A percentile compares a stretch with the other conserved stretches of the same genome.
These are phyloP conservation scores for Didymella pomorum DNA, from an alignment of 2,329 filamentous ascomycete species.

Conservation along the genomic window DNA sequence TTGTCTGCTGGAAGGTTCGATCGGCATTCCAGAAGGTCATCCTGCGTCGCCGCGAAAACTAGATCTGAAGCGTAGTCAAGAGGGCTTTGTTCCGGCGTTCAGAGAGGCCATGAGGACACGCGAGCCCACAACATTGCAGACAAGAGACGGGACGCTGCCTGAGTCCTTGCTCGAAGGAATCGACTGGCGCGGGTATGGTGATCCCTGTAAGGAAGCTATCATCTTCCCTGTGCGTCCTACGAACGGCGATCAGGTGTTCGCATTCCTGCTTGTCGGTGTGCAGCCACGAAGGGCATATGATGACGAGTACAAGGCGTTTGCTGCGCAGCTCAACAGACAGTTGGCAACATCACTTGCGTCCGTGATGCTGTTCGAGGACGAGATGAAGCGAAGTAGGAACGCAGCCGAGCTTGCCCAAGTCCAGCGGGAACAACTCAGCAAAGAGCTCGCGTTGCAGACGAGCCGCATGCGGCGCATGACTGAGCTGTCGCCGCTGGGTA, in stretches of 20 bases:
- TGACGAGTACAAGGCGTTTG: constrained; percentile 44
- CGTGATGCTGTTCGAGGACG: constrained; percentile 45
- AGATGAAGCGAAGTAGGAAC: constrained; percentile 38
- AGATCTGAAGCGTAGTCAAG: constrained; percentile 39
- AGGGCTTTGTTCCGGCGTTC: constrained; percentile 45
- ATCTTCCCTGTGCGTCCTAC: constrained; percentile 46
- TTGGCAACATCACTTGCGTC: constrained; percentile 47
- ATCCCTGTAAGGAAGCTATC: constrained; percentile 45
- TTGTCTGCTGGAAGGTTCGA: constrained; percentile 44
- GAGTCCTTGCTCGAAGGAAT: constrained; percentile 40
- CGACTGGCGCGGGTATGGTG: constrained; percentile 44
- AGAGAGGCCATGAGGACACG: constrained; percentile 46
- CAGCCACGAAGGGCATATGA: constrained; percentile 47
- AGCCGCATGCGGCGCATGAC: constrained; percentile 48
- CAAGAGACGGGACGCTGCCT: constrained; percentile 38
- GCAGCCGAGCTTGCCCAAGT: constrained; percentile 39
- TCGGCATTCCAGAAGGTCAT: constrained; percentile 44
- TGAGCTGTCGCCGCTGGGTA: constrained; percentile 44
- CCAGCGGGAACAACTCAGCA: constrained; percentile 40
- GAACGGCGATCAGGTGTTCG: constrained; percentile 42
- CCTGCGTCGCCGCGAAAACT: constrained; percentile 38
- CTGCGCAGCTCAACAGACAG: constrained; percentile 43
- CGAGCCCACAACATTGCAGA: constrained; percentile 39
- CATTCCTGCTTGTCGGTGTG: constrained; percentile 44
- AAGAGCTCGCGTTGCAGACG: constrained; percentile 41